Evolutionary conservation across 345 rosid species (phyloP), one percentile per base, ranked within the genome.

Genomic region (Trapa incisa): DNA sequence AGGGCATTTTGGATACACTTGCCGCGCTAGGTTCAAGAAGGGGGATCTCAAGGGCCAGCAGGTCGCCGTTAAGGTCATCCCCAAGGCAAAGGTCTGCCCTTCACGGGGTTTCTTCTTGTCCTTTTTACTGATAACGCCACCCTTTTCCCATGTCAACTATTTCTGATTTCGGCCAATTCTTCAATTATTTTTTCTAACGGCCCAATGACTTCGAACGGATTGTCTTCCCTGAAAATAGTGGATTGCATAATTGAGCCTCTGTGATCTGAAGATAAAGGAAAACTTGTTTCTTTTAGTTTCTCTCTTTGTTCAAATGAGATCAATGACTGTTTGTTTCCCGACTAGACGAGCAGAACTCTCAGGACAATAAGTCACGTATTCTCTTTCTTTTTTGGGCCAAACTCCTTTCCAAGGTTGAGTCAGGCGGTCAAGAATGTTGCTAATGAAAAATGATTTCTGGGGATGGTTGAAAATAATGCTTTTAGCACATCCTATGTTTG

Each of bases 1-100:
- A 74, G 99, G 99, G 37, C 99, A 95, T 86, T 91, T 87, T 76
- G 99, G 99, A 64, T 91, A 86, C 68, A 91, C 99, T 73, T 91
- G 99, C 70, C 83, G 87, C 71, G 99, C 96, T 22, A 85, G 69
- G 80, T 91, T 83, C 78, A 95, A 85, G 84, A 91, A 89, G 76
- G 97, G 99, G 62, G 94, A 85, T 68, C 77, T 79, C 58, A 89
- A 91, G 71, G 97, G 89, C 56, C 89, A 82, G 65, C 87, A 81
- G 68, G 99, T 89, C 70, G 99, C 97, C 68, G 91, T 95, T 56
- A 95, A 95, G 81, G 86, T 91, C 81, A 86, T 95, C 63, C 96
- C 96, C 47, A 95, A 95, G 75, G 67, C 96, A 42, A 95, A 91
- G 96, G 99, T 94, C 61, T 62, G 61, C 54, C 45, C 2, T 17